Evolutionary conservation across 2,329 filamentous ascomycete genomes (phyloP), one percentile per base, ranked within the genome.

Genomic region (Penicillium sp.): DNA sequence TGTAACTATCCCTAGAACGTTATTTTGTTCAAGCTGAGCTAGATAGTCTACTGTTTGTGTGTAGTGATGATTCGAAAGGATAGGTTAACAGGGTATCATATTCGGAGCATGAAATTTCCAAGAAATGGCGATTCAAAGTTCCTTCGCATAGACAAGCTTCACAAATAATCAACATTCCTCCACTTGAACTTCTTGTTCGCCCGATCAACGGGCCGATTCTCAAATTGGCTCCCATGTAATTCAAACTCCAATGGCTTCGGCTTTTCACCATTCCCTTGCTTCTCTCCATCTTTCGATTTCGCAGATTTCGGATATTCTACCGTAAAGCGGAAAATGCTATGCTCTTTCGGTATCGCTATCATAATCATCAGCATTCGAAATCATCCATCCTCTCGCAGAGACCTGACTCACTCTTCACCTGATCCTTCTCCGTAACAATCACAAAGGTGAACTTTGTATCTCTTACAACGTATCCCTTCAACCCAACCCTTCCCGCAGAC

Each of bases 141-240:
- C 2, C 18, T 21, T 10, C 6, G 36, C 18, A 12, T 21, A 13
- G 2, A 13, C 16, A 39, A 4, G 9, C 1, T 21, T 28, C 41
- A 52, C 13, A 95, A 71, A 59, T 89, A 85, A 45, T 85, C 81
- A 57, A 91, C 78, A 65, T 89, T 90, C 68, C 93, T 91, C 67
- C 84, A 80, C 74, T 94, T 96, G 74, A 95, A 95, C 75, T 96
- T 97, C 75, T 85, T 90, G 64, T 88, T 95, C 45, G 91, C 90
- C 21, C 94, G 79, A 69, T 97, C 93, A 15, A 88, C 85, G 2
- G 93, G 86, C 10, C 91, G 81, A 60, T 86, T 84, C 78, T 90
- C 85, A 66, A 97, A 92, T 68, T 95, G 90, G 63, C 90, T 88
- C 2, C 94, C 94, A 58, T 93, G 82, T 1, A 97, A 77, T 70